Evolutionary conservation across 2,329 filamentous ascomycete species (phyloP), one percentile per base, ranked within the genome.

Genomic region (Beauveria pseudobassiana): DNA sequence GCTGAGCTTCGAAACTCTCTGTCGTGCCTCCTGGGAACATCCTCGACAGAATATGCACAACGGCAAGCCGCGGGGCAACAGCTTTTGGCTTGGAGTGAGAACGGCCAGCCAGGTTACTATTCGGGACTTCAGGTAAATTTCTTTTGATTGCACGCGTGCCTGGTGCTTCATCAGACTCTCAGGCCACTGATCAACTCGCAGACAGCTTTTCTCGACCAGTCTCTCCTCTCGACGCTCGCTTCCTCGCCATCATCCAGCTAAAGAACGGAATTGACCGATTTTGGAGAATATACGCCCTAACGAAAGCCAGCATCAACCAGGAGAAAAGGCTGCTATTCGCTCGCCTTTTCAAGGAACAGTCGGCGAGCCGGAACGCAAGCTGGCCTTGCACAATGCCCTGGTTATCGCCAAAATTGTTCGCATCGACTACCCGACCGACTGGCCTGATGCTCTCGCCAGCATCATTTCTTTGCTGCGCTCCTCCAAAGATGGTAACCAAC

Each of bases 191-290:
- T 61, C 46, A 22, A n/a, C 40, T 38, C 7, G 38, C 70, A 96
- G 88, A 83, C 87, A 67, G 84, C 91, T 42, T 97, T 93, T 72
- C 82, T 96, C 65, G 90, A 96, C 76, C 86, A 86, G 64, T 85
- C 86, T 2, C 78, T 96, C 1, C 91, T 1, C 76, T 85, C 62
- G 87, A 96, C 69, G 84, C 93, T 59, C 89, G 95, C 64, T 92
- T 96, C 70, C 86, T 97, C 12, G 90, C 93, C 60, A 86, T 98
- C 62, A 96, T 98, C 67, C 90, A 96, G 72, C 82, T 99, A 59
- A 98, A 98, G 73, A 97, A 98, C 73, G 95, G 93, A 61, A 93
- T 98, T 74, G 93, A 98, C 72, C 92, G 89, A 72, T 91, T 92
- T 74, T 99, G 95, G 95, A 84, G 95, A 16, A 67, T 76, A n/a